Base-by-base conservation (phyloP, 1,284 basidiomycete genomes). In the Cryptococcus jaspeensis region DNA sequence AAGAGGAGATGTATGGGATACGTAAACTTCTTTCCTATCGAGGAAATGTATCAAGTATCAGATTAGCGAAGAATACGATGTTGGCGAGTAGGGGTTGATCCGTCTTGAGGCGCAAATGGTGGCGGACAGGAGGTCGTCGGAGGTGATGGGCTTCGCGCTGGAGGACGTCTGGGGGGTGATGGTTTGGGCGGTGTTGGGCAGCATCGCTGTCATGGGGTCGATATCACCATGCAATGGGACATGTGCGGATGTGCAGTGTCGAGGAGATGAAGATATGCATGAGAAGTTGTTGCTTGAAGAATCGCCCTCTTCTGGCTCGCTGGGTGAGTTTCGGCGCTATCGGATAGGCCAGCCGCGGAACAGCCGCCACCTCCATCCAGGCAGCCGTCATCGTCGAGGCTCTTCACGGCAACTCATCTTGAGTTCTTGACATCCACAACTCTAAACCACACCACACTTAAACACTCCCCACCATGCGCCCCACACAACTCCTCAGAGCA, bases 401-500 rank as follows among this genome's bases (percentile, higher is more conserved):
- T 52, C 50, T 28, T 16, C 2, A 16, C 16, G 25, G n/a, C n/a
- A n/a, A n/a, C n/a, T 43, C 13, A 3, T 40, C 36, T 43, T 25
- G 38, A 42, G 9, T 20, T 20, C 32, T 36, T 49, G 20, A 3
- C 32, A 16, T 36, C 37, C 37, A 36, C 47, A 49, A 1, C 3
- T 20, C 2, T 18, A 49, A 9, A 49, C 41, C 20, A 43, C 41
- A 11, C n/a, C n/a, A 2, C 41, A 18, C 13, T 23, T 2, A 35
- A 2, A 16, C 23, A 38, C n/a, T 3, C 35, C 3, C 11, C 57
- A 68, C 50, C 32, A 73, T 75, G 73, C 58, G 63, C 54, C 53
- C 64, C 36, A 62, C 70, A 18, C 37, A 60, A 36, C 35, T 72
- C 41, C 62, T 66, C 43, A 58, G 63, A 39, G 71, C 72, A 44